Conservation (phyloP, 2,329 filamentous ascomycete species). For the Dactylonectria estremocensis region DNA sequence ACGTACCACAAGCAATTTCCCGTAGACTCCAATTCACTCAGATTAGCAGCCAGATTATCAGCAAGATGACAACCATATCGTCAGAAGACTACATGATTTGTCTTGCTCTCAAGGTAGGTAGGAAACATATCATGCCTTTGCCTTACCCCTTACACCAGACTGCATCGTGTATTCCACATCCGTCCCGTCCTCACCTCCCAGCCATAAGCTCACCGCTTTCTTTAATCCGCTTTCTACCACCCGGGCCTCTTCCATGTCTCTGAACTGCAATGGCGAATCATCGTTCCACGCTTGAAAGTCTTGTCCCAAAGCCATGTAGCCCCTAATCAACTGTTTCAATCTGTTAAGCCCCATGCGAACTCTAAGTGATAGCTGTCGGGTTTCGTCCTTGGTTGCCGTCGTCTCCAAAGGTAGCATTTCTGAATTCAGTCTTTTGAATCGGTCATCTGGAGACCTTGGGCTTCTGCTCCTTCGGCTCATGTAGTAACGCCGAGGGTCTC, state of each 20-base stretch:
- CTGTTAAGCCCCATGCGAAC: conserved; percentile 19
- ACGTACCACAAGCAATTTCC: conserved; percentile 37
- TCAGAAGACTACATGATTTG: conserved; percentile 9
- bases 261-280: conserved; percentile 39
- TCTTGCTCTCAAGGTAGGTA: conserved; percentile 29
- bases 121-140: conserved; percentile 24
- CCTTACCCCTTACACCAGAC: conserved; percentile 48
- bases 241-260: conserved; percentile 44
- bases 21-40: conserved; percentile 1
- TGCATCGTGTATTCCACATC: conserved; percentile 47
- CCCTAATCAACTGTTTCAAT: conserved; percentile 29
- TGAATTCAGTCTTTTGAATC: conserved; percentile 41
- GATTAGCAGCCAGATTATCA: conserved; percentile 1
- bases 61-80: conserved; percentile 2
- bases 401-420: conserved; percentile 47
- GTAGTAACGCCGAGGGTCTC: conserved; percentile 40
- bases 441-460: conserved; percentile 35
- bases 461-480: conserved; percentile 40
- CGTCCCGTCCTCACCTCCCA: conserved; percentile 22
- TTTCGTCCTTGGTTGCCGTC: conserved; percentile 38
- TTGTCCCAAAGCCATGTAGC: conserved; percentile 27
- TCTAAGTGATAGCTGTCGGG: conserved; percentile 32
- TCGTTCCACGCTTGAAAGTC: conserved; percentile 18
- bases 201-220: conserved; percentile 43
- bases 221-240: conserved; percentile 42